A percentile compares a stretch with the other conserved stretches of the same genome.
Conservation (phyloP, 805 yeast genomes). For the Yamadazyma sp. region DNA sequence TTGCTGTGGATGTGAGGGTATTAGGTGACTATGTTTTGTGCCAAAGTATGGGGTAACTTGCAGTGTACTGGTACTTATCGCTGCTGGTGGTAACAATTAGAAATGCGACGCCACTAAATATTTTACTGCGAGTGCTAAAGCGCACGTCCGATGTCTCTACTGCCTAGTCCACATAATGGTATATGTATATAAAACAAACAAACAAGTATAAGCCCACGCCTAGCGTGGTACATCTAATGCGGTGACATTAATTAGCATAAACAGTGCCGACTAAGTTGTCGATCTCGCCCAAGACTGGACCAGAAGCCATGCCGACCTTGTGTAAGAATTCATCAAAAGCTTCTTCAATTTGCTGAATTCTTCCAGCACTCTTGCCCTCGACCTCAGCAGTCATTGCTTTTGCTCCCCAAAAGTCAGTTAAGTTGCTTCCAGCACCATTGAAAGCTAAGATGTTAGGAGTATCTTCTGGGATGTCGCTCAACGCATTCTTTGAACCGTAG, state of each 20-base stretch:
- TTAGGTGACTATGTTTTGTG: no score
- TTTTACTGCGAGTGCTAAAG: background rate
- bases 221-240: no score
- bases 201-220: background rate
- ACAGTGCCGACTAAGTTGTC: constrained; percentile 27
- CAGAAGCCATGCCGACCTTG: constrained; percentile 14
- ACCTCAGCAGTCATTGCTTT: background rate
- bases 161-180: no score
- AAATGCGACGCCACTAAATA: constrained; percentile 2
- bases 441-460: constrained; percentile 77
- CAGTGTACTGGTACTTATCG: no score
- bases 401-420: constrained; percentile 60
- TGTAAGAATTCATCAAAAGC: constrained; percentile 17
- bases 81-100: background rate
- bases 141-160: no score
- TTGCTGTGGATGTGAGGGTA: no score
- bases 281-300: constrained; percentile 23
- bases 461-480: constrained; percentile 64
- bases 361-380: background rate
- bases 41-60: no score
- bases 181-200: background rate
- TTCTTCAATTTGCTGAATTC: constrained; percentile 25
- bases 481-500: constrained; percentile 59
- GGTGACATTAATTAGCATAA: constrained; percentile 13
- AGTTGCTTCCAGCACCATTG: constrained; percentile 79